A percentile compares a stretch with the other conserved stretches of the same genome.
Evolutionary conservation across 495 filamentous ascomycete genomes (phyloP).

Genomic region (Penicillium canariense): DNA sequence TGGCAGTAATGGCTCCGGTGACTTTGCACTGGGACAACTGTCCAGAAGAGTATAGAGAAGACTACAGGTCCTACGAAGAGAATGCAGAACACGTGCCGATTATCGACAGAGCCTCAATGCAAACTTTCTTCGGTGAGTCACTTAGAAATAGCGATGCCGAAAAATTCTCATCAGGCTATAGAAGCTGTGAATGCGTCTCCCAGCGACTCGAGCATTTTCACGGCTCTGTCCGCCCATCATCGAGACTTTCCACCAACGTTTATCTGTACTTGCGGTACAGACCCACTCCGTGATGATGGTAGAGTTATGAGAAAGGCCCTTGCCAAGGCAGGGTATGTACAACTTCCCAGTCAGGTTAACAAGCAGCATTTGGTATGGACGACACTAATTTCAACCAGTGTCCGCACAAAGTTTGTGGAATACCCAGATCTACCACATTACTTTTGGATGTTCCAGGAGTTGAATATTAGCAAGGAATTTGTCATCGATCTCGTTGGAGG

Average conservation of each 20-base stretch:
- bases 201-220: background rate
- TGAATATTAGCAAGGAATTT: background rate
- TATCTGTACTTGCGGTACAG: background rate
- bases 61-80: background rate
- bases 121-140: slow-evolving; percentile 4
- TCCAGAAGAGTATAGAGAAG: background rate
- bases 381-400: background rate
- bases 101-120: background rate
- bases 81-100: background rate
- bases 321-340: background rate
- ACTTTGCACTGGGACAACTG: background rate
- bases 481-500: background rate
- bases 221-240: background rate
- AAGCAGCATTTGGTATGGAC: background rate
- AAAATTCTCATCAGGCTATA: background rate
- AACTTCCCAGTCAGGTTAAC: background rate
- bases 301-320: background rate
- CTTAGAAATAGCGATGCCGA: background rate
- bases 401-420: background rate
- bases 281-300: slow-evolving; percentile 1
- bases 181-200: background rate
- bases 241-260: background rate
- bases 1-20: background rate
- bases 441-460: background rate
- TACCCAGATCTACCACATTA: background rate